Base-by-base conservation (phyloP, 2,329 filamentous ascomycete genomes). In the Hysterium pulicare region DNA sequence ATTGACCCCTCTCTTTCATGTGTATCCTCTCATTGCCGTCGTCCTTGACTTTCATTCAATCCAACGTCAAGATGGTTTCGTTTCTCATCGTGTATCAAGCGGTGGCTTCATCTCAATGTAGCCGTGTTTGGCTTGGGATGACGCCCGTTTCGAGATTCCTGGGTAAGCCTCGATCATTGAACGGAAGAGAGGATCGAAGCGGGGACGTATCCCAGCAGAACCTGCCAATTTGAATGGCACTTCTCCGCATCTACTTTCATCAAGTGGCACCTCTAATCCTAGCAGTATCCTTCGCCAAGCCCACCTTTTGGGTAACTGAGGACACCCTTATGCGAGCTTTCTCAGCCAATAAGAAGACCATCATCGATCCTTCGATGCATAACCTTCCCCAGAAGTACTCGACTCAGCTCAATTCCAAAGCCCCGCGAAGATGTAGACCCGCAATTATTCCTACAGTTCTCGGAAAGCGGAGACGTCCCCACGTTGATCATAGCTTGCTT, bases 211-310 rank as follows among this genome's bases (percentile, higher is more conserved):
- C n/a, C 38, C 44, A 48, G 33, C 46, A 48, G 44, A 33, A 19
- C 34, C 44, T 28, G 43, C 44, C 23, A 40, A 52, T 49, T 48
- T 47, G 33, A 38, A 45, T 42, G 31, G 6, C 10, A 36, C 34
- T 55, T 53, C 57, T 62, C 56, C 57, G 54, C 58, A 58, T 53
- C 46, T 46, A 46, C 45, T 32, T 46, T 46, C 36, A 45, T 37
- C 49, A 38, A 33, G 26, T 40, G 55, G 49, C 54, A 44, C 37
- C 47, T 42, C 52, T 42, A 41, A 56, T 48, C 53, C 54, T 50
- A 51, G 47, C 46, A 24, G 24, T 21, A 35, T 24, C 41, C 44
- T 56, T 48, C 47, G 44, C 45, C 49, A 43, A 40, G 44, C 33
- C 58, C 58, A 43, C 42, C 42, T 37, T 33, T 28, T 26, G 49